phyloP scores from a whole-genome alignment of 768 basidiomycete genomes.

The Pleurotus platypus region DNA sequence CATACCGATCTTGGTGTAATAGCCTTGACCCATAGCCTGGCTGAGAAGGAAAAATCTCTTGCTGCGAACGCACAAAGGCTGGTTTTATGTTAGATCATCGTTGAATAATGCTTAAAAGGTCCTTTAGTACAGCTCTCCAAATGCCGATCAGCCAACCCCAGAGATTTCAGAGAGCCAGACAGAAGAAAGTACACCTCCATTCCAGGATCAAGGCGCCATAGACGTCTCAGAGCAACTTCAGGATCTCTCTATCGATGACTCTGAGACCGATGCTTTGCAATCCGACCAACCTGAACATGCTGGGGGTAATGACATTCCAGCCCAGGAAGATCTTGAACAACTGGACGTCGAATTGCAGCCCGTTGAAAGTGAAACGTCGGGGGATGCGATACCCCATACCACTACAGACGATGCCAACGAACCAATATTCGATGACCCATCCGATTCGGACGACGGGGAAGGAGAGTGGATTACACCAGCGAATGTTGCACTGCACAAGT shows the following conservation, averaged over 20 bases:
- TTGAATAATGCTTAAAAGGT: not conserved
- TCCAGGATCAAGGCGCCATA: not conserved
- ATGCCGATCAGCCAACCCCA: not conserved
- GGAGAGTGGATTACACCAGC: conserved; percentile 97
- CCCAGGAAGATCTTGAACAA: conserved; percentile 29
- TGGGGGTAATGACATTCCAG: not conserved
- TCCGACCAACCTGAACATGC: not conserved
- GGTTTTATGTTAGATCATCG: conserved; percentile 9
- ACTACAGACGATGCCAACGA: conserved; percentile 19
- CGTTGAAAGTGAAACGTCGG: conserved; percentile 7
- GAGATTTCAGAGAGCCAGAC: not conserved
- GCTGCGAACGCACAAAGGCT: conserved; percentile 21
- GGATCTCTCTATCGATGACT: not conserved
- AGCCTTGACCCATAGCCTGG: conserved; percentile 80
- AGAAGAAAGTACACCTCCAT: not conserved
- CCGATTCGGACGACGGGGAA: conserved; percentile 76
- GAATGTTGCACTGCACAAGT: conserved; percentile 85
- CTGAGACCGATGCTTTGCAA: not conserved
- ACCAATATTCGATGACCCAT: conserved; percentile 71
- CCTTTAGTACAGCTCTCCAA: not conserved
- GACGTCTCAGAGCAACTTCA: not conserved
- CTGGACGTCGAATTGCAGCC: conserved; percentile 44
- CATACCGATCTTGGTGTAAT: conserved; percentile 88
- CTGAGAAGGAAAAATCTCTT: conserved; percentile 41
- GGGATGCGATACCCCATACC: conserved; percentile 6